phyloP scores from a whole-genome alignment of 116 monocot genomes.

The Zostera marina region DNA sequence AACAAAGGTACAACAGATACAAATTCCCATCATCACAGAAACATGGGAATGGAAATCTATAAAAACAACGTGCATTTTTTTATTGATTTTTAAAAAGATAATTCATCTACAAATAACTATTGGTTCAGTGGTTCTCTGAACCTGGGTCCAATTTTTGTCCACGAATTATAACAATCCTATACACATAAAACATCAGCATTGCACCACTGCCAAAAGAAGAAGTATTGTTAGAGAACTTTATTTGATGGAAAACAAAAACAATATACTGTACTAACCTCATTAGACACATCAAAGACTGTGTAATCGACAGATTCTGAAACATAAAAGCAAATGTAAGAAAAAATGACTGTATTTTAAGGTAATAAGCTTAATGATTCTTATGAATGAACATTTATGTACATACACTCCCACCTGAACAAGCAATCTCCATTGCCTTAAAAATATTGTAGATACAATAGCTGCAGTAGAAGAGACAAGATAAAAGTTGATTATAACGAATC shows the following conservation, averaged over 20 bases:
- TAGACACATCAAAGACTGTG: slow-evolving; percentile 22
- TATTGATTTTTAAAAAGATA: not conserved
- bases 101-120: not conserved
- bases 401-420: slow-evolving; percentile 30
- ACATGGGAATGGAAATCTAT: not conserved
- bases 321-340: slow-evolving; percentile 5
- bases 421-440: slow-evolving; percentile 34
- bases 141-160: not conserved
- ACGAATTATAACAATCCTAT: not conserved
- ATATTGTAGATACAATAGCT: slow-evolving; percentile 64
- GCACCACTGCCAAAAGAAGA: slow-evolving; percentile 1
- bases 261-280: slow-evolving; percentile 37
- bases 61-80: not conserved
- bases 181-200: not conserved
- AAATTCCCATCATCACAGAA: not conserved
- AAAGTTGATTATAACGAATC: not conserved
- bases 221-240: not conserved
- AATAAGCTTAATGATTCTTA: too few species aligned
- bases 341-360: not conserved
- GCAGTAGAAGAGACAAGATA: slow-evolving; percentile 12
- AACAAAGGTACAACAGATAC: not conserved
- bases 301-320: slow-evolving; percentile 29
- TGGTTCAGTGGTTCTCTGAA: not conserved
- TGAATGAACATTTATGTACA: too few species aligned
- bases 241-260: too few species aligned